Percentiles rank a stretch among this genome's conserved stretches.
These are phyloP conservation scores for Cytospora leucostoma DNA, from an alignment of 2,329 filamentous ascomycete species.

Conservation along the genomic window DNA sequence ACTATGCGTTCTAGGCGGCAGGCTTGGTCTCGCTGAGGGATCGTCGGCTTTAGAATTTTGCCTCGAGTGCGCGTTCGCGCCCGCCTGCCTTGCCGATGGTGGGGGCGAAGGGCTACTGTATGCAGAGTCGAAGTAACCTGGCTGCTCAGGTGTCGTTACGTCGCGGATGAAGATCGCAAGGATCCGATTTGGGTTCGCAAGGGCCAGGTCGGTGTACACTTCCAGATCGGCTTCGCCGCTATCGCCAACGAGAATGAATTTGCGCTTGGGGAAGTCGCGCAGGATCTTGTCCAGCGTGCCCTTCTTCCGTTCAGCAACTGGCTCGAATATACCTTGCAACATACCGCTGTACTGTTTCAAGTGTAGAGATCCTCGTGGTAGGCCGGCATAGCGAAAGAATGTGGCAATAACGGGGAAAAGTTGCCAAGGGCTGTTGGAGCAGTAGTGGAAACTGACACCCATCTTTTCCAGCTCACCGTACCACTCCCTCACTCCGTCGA, in stretches of 20 bases:
- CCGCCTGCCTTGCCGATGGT: slow-evolving; percentile 29
- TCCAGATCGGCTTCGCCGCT: slow-evolving; percentile 96
- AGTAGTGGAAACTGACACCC: slow-evolving; percentile 91
- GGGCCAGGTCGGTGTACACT: slow-evolving; percentile 90
- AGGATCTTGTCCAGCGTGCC: slow-evolving; percentile 83
- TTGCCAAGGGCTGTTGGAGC: slow-evolving; percentile 99
- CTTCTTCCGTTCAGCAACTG: slow-evolving; percentile 92
- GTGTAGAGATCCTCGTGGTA: slow-evolving; percentile 89
- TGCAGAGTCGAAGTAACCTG: slow-evolving; percentile 75
- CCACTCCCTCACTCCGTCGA: slow-evolving; percentile 89
- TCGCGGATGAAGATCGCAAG: slow-evolving; percentile 92
- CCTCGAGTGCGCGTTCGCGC: slow-evolving; percentile 24
- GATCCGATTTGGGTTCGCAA: slow-evolving; percentile 80
- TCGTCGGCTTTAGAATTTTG: slow-evolving; percentile 30
- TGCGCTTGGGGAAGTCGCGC: slow-evolving; percentile 83
- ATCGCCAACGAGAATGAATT: slow-evolving; percentile 90
- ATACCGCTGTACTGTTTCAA: slow-evolving; percentile 96
- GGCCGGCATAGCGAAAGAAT: slow-evolving; percentile 77
- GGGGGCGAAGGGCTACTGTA: slow-evolving; percentile 37
- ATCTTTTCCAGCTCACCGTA: slow-evolving; percentile 75
- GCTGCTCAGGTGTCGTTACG: slow-evolving; percentile 76
- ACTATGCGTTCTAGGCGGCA: slow-evolving; percentile 38
- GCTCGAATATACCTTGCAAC: slow-evolving; percentile 97
- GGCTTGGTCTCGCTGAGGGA: slow-evolving; percentile 33
- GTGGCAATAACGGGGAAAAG: slow-evolving; percentile 85